Evolutionary conservation across 805 yeast species (phyloP), one percentile per base, ranked within the genome.

Genomic region (Yamadazyma philogaea): DNA sequence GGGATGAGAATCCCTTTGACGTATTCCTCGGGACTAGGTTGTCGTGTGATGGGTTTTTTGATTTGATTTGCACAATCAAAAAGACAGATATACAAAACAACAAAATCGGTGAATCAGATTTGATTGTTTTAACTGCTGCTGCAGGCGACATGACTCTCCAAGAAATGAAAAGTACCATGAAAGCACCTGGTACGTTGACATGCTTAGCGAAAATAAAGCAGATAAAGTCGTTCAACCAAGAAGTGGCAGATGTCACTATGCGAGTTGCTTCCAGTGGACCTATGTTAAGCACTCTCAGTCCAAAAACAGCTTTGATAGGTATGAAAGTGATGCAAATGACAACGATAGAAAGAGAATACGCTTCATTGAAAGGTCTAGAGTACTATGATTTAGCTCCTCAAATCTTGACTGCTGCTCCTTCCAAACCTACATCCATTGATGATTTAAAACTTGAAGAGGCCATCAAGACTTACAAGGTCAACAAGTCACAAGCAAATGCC

Each of bases 301-400:
- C 93, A 0, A 77, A 84, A 36, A 63, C 82, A 6, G 75, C 77
- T 16, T 59, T 91, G 3, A 74, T 77, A 36, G 89, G 82, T 14
- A 74, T 88, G 75, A 75, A 78, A 42, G 83, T 90, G 1, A 82
- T 86, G 78, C 93, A 83, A 52, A 81, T 93, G 89, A 77, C 85
- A 0, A 91, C 99, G 0, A 77, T 90, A 12, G 99, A 93, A 60
- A 82, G 99, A 68, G 99, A 93, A 58, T 95, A 71, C 53, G 76
- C 90, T 0, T 84, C 99, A 0, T 64, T 95, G 51, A 78, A 74
- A 57, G 97, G 95, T 1, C 68, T 93, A 40, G 82, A 76, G 40
- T 89, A 84, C 58, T 95, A 89, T 55, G 95, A 88, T 55, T 64
- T 95, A 30, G 68, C 77, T n/a, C 70, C 77, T 15, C 73, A 77